phyloP scores from a whole-genome alignment of 768 basidiomycete species.

The Amanita rubescens region DNA sequence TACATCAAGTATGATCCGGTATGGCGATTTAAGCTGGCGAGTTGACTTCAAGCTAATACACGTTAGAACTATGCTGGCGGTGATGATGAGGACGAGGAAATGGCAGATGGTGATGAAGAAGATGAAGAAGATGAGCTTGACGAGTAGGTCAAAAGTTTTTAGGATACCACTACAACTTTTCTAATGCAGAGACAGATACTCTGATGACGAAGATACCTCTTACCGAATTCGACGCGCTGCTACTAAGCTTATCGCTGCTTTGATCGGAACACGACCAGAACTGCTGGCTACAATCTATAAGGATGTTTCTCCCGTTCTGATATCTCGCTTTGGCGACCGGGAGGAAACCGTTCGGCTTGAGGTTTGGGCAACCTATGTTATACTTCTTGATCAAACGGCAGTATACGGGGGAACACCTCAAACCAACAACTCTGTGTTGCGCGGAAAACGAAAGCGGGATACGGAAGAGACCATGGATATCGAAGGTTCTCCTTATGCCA shows the following conservation, averaged over 20 bases:
- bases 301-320: conserved; percentile 80
- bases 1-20: conserved; percentile 95
- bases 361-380: conserved; percentile 45
- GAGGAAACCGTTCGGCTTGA: conserved; percentile 94
- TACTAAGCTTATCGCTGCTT: conserved; percentile 79
- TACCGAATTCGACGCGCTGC: conserved; percentile 96
- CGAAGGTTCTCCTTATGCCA: conserved; percentile 63
- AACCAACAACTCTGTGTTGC: conserved; percentile 33
- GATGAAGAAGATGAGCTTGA: conserved; percentile 81
- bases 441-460: conserved; percentile 75
- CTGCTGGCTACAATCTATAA: conserved; percentile 73
- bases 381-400: conserved; percentile 77
- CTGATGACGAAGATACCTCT: conserved; percentile 96
- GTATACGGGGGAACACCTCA: conserved; percentile 66
- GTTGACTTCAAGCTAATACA: background rate
- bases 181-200: conserved; percentile 51
- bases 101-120: conserved; percentile 66
- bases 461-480: conserved; percentile 64
- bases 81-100: conserved; percentile 45
- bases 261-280: conserved; percentile 89
- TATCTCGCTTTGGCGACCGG: conserved; percentile 88
- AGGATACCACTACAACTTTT: background rate
- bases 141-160: conserved; percentile 70
- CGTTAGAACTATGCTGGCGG: conserved; percentile 47
- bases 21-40: conserved; percentile 18